These are phyloP conservation scores for Dichomitus squalens DNA, from an alignment of 1,284 basidiomycete species.

Conservation along the genomic window DNA sequence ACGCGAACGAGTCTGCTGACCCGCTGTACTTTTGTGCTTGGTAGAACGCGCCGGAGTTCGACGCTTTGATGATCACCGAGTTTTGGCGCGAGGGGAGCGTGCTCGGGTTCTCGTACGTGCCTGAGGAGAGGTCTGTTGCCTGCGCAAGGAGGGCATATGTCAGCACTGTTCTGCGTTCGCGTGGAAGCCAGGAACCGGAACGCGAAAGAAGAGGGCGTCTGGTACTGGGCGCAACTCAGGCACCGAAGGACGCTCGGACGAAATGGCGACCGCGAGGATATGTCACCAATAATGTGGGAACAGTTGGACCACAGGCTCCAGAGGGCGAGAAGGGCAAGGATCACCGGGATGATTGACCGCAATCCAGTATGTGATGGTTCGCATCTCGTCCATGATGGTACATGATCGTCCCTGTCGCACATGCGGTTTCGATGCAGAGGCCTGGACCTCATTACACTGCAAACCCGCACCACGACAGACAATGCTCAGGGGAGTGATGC, in stretches of 20 bases:
- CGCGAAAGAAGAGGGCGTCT: not conserved
- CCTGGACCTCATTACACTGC: no score
- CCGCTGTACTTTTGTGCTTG: constrained; percentile 48
- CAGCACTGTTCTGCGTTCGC: not conserved
- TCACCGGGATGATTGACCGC: no score
- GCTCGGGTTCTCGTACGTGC: constrained; percentile 14
- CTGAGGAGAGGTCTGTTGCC: constrained; percentile 15
- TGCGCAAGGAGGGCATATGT: not conserved
- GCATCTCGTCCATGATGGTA: no score
- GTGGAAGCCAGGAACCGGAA: not conserved
- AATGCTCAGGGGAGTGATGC: no score
- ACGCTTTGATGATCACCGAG: constrained; percentile 26
- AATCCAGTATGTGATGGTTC: no score
- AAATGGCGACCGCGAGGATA: not conserved
- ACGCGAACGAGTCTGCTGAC: constrained; percentile 55
- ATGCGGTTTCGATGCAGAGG: no score
- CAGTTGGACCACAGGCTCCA: no score
- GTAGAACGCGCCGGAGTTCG: constrained; percentile 42
- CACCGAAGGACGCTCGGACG: not conserved
- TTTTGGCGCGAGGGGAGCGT: constrained; percentile 22
- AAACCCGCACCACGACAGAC: no score
- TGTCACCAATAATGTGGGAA: no score
- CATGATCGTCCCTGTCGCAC: no score
- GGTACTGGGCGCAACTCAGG: not conserved
- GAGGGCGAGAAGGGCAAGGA: no score